Evolutionary conservation across 805 yeast genomes (phyloP).

Genomic region (Lachancea cidri): DNA sequence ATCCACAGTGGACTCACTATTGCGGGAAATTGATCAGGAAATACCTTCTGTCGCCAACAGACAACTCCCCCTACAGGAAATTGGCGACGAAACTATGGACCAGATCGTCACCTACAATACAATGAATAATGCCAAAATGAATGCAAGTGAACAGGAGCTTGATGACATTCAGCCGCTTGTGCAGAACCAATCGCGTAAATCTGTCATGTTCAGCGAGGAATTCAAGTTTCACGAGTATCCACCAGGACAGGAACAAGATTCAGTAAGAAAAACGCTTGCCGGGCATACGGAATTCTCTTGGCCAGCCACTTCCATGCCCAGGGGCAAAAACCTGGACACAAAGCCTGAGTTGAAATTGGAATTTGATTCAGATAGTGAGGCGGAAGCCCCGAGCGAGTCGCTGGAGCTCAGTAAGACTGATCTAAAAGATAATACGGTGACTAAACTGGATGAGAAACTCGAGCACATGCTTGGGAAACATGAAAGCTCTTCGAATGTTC

Average conservation of each 20-base stretch:
- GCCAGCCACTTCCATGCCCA: neutral
- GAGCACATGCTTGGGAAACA: conserved; percentile 14
- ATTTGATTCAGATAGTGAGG: conserved; percentile 6
- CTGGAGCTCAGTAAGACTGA: conserved; percentile 13
- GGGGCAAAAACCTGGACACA: neutral
- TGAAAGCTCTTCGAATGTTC: conserved; percentile 6
- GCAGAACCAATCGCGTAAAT: conserved; percentile 6
- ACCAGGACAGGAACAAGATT: conserved; percentile 6
- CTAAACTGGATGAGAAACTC: conserved; percentile 12
- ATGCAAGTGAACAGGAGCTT: neutral
- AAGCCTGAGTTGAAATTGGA: neutral
- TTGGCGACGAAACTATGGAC: conserved; percentile 33
- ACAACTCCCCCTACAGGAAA: conserved; percentile 25
- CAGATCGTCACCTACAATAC: conserved; percentile 28
- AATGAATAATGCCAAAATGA: conserved; percentile 1
- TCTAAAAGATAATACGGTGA: conserved; percentile 13
- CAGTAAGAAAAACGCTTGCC: neutral
- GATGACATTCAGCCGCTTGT: conserved; percentile 1
- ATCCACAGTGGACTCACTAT: conserved; percentile 26
- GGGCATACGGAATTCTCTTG: no score
- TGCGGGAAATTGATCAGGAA: conserved; percentile 30
- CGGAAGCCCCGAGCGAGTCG: conserved; percentile 8
- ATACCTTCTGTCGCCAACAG: conserved; percentile 13
- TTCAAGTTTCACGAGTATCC: conserved; percentile 15
- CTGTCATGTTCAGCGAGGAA: conserved; percentile 18